Conservation (phyloP, 306 rosid genomes). For the Senna siamea region DNA sequence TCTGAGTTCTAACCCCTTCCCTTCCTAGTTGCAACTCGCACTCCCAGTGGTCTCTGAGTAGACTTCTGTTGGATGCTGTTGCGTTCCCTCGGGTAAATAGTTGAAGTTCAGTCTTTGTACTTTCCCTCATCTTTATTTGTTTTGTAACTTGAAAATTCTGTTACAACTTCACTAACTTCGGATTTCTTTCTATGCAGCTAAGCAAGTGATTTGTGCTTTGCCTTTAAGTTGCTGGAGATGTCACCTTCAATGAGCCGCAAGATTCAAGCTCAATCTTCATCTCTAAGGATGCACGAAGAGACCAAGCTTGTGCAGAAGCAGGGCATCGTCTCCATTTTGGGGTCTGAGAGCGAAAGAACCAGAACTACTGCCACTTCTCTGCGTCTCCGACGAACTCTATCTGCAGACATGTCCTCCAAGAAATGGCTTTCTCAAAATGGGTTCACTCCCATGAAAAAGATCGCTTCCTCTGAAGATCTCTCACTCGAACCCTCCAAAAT, state of each 20-base stretch:
- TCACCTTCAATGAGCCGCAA: conserved; percentile 40
- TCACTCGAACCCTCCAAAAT: conserved; percentile 36
- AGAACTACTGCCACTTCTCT: conserved; percentile 38
- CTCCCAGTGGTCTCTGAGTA: too few relatives aligned
- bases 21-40: too few relatives aligned
- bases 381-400: conserved; percentile 67
- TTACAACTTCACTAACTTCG: neutral
- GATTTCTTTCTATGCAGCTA: conserved; percentile 39
- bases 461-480: conserved; percentile 55
- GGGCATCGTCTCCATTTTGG: conserved; percentile 68
- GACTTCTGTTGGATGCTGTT: too few relatives aligned
- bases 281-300: conserved; percentile 12
- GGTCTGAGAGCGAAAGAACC: conserved; percentile 45
- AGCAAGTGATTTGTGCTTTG: too few relatives aligned
- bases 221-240: conserved; percentile 47
- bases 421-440: conserved; percentile 72
- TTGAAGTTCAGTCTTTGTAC: neutral
- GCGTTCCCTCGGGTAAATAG: conserved; percentile 47
- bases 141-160: conserved; percentile 33
- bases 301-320: too few relatives aligned
- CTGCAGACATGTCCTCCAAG: conserved; percentile 92
- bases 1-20: neutral
- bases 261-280: conserved; percentile 33
- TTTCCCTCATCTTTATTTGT: conserved; percentile 12
- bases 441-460: conserved; percentile 57